Conservation (phyloP, 139 green algal genomes). For the Chlamydomonas incerta region DNA sequence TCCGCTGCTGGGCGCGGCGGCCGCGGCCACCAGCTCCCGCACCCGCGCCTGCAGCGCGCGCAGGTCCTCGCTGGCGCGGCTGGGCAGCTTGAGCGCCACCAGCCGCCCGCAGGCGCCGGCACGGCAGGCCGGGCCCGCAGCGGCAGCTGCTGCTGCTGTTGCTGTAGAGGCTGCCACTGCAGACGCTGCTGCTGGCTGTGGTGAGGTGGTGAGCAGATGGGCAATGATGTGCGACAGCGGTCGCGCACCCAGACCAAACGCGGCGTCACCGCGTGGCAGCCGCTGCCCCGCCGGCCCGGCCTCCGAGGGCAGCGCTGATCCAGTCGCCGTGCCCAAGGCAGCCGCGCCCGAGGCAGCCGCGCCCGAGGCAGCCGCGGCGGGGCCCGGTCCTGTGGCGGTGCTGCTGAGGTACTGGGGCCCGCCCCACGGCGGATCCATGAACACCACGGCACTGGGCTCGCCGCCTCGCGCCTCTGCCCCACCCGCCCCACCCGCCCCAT, state of each 20-base stretch:
- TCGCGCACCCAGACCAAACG: not conserved
- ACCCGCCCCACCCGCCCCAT: no score
- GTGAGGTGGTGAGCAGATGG: not conserved
- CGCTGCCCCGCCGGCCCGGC: no score
- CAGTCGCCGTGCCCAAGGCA: not conserved
- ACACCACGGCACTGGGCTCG: slow-evolving; percentile 1
- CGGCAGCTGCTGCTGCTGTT: no score
- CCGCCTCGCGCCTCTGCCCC: no score
- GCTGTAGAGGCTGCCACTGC: no score
- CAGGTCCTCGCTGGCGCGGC: not conserved
- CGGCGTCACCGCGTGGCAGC: not conserved
- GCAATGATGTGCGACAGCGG: slow-evolving; percentile 14
- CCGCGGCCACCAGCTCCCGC: not conserved
- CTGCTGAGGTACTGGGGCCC: slow-evolving; percentile 22
- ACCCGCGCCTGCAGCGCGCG: slow-evolving; percentile 23
- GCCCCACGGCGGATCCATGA: slow-evolving; percentile 47
- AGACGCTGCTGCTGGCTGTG: no score
- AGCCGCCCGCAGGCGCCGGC: not conserved
- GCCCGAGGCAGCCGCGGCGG: not conserved
- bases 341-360: not conserved
- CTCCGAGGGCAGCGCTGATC: no score
- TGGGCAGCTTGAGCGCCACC: slow-evolving; percentile 42
- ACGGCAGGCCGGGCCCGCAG: no score
- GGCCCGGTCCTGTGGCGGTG: not conserved
- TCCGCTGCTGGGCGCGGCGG: not conserved